Percentiles rank a stretch among this genome's conserved stretches.
Conservation (phyloP, 1,284 basidiomycete species). For the Irpex sp. region DNA sequence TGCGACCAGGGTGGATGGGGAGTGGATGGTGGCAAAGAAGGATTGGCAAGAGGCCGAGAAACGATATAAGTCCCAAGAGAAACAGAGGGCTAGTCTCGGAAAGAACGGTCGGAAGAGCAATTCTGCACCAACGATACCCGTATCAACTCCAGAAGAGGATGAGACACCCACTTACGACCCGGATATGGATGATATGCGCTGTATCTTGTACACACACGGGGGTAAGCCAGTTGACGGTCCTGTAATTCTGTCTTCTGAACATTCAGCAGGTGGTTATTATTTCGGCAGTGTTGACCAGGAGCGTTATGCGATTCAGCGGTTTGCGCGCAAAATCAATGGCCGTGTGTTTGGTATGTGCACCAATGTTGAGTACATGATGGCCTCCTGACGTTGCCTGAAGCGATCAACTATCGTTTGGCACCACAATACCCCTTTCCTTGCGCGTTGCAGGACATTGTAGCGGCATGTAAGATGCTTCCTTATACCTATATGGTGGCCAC, state of each 20-base stretch:
- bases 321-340: constrained; percentile 88
- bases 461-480: constrained; percentile 62
- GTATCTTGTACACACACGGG: constrained; percentile 85
- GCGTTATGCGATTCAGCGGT: constrained; percentile 71
- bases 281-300: constrained; percentile 81
- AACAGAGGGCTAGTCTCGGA: constrained; percentile 23
- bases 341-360: constrained; percentile 70
- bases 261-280: constrained; percentile 67
- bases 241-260: background rate
- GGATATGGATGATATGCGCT: constrained; percentile 83
- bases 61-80: constrained; percentile 44
- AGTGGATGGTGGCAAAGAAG: constrained; percentile 85
- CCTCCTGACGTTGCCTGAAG: constrained; percentile 31
- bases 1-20: constrained; percentile 55
- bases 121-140: constrained; percentile 17
- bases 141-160: constrained; percentile 16
- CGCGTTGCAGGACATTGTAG: constrained; percentile 83
- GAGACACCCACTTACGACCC: constrained; percentile 43
- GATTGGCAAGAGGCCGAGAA: constrained; percentile 65
- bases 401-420: constrained; percentile 87
- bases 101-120: constrained; percentile 4
- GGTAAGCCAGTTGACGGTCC: constrained; percentile 35
- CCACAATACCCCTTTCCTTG: constrained; percentile 98
- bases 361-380: background rate
- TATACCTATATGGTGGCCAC: background rate